phyloP scores from a whole-genome alignment of 148 eudicot species.

The Vaccinium myrtillus region DNA sequence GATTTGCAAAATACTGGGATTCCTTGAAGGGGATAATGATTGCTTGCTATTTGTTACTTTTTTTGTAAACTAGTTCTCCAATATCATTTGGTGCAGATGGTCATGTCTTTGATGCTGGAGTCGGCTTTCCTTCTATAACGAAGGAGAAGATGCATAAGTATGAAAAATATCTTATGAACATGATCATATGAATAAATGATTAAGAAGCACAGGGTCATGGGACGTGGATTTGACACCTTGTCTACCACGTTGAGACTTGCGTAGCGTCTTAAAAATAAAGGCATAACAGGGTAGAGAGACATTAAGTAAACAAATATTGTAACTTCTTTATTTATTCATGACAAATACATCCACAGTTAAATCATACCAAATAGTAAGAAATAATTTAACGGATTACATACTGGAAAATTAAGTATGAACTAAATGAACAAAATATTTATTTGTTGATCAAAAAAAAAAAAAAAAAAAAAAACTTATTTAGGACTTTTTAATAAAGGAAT shows the following conservation, averaged over 20 bases:
- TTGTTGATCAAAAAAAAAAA: not conserved
- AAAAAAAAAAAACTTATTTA: not conserved
- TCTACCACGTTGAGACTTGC: not conserved
- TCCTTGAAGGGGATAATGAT: not conserved
- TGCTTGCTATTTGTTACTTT: not conserved
- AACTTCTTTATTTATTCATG: too few species aligned
- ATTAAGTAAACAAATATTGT: not conserved
- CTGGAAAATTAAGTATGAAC: not conserved
- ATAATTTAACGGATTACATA: not conserved
- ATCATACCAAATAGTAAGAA: not conserved
- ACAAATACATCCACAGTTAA: not conserved
- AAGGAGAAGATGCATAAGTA: not conserved
- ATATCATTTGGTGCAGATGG: not conserved
- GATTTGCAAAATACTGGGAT: not conserved
- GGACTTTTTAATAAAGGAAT: not conserved
- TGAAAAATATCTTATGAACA: not conserved
- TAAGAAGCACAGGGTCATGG: not conserved
- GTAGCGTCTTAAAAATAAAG: not conserved
- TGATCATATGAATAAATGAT: not conserved
- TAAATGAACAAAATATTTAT: too few species aligned
- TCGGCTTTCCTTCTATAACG: not conserved
- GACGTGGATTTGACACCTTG: not conserved
- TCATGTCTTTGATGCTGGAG: not conserved
- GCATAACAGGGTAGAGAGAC: not conserved
- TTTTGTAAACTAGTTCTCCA: not conserved